Conservation (phyloP, 1,284 basidiomycete species). For the Hypsizygus ulmarius region DNA sequence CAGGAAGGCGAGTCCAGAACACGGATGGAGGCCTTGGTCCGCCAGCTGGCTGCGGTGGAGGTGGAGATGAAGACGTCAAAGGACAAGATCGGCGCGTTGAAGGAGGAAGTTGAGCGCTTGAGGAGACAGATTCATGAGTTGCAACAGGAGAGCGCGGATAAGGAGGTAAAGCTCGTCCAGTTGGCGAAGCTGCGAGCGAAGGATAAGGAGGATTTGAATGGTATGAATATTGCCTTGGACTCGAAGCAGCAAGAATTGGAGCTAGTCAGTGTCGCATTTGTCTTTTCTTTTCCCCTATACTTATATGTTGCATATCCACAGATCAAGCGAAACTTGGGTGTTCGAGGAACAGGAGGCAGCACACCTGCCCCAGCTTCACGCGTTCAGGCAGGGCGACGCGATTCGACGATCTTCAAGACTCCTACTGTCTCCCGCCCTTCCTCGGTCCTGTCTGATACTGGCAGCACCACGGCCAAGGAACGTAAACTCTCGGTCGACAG, state of each 20-base stretch:
- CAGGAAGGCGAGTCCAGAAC: constrained; percentile 46
- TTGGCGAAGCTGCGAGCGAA: constrained; percentile 64
- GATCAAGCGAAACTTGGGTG: constrained; percentile 71
- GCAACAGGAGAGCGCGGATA: constrained; percentile 78
- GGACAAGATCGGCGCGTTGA: constrained; percentile 49
- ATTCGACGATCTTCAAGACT: constrained; percentile 53
- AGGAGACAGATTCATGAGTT: constrained; percentile 66
- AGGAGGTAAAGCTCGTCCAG: constrained; percentile 79
- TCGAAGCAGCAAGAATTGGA: constrained; percentile 90
- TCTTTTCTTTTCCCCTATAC: background rate
- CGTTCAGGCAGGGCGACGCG: constrained; percentile 38
- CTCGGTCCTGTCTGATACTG: constrained; percentile 54
- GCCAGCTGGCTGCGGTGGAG: constrained; percentile 52
- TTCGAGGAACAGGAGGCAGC: constrained; percentile 58
- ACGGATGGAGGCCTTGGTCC: constrained; percentile 47
- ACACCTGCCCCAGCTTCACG: constrained; percentile 50
- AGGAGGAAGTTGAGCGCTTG: constrained; percentile 63
- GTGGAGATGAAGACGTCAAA: constrained; percentile 43
- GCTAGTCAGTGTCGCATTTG: constrained; percentile 62
- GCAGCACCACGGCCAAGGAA: constrained; percentile 29
- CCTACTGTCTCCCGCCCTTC: constrained; percentile 46
- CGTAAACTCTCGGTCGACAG: constrained; percentile 30
- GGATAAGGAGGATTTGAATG: constrained; percentile 74
- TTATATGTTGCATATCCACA: constrained; percentile 25
- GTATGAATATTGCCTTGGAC: constrained; percentile 83